phyloP scores from a whole-genome alignment of 176 grass and related monocot genomes.

The Triticum dicoccoides region DNA sequence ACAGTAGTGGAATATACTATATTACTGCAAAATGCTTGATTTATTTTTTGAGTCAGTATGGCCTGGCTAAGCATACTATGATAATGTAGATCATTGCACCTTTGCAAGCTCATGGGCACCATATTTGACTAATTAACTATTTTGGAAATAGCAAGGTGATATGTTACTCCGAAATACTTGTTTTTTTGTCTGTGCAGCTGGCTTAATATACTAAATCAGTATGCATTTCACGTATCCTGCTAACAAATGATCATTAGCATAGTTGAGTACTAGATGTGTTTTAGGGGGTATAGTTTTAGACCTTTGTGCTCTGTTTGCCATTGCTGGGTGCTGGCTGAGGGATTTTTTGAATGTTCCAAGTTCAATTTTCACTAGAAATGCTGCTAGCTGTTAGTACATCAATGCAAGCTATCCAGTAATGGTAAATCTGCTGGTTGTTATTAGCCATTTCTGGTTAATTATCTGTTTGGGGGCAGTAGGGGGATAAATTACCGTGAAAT shows the following conservation, averaged over 20 bases:
- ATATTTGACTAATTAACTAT: background rate
- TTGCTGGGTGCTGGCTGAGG: too few species aligned
- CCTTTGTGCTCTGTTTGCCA: background rate
- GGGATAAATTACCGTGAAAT: background rate
- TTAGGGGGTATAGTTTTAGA: background rate
- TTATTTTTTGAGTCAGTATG: too few species aligned
- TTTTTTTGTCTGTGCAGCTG: background rate
- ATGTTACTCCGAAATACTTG: background rate
- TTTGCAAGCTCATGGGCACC: too few species aligned
- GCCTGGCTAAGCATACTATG: too few species aligned
- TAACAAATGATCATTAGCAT: background rate
- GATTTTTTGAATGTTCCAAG: background rate
- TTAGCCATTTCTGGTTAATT: background rate
- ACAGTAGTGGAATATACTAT: too few species aligned
- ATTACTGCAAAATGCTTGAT: too few species aligned
- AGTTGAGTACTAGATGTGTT: background rate
- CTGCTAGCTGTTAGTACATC: background rate
- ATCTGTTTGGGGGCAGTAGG: background rate
- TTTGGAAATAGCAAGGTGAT: background rate
- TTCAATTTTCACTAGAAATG: background rate
- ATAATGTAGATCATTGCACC: too few species aligned
- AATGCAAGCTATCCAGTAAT: background rate
- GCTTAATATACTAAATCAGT: background rate
- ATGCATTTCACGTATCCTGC: background rate
- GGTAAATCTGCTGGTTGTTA: background rate